These are phyloP conservation scores for Pseudopyricularia javanii DNA, from an alignment of 2,329 filamentous ascomycete species.

Conservation along the genomic window DNA sequence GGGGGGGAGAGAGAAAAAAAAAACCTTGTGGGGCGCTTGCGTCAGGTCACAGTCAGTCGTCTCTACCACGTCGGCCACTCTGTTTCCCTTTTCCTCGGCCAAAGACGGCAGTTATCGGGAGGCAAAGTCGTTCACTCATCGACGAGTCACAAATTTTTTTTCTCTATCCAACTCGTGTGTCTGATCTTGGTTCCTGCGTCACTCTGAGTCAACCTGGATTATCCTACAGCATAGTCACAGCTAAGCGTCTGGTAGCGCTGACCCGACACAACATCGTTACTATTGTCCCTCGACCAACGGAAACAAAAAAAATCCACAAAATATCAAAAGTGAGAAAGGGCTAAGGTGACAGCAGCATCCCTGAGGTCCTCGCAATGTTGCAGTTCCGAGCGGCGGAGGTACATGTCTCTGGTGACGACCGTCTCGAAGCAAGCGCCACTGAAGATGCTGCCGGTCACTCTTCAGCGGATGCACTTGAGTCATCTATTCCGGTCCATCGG, in stretches of 20 bases:
- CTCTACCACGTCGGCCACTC: no score
- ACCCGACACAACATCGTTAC: no score
- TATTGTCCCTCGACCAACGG: not conserved
- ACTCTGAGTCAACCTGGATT: not conserved
- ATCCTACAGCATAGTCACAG: not conserved
- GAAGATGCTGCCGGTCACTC: constrained; percentile 3
- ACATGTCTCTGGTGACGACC: not conserved
- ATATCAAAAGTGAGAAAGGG: no score
- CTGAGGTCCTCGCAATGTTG: not conserved
- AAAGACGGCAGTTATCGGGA: not conserved
- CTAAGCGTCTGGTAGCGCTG: no score
- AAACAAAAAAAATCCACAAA: not conserved
- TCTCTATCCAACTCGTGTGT: not conserved
- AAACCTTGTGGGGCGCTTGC: not conserved
- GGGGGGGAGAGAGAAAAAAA: no score
- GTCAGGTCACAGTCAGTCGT: not conserved
- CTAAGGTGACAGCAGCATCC: not conserved
- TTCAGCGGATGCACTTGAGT: constrained; percentile 9
- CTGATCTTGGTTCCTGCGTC: not conserved
- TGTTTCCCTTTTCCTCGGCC: not conserved
- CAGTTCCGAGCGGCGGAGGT: not conserved
- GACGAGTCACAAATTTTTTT: not conserved
- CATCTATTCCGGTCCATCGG: constrained; percentile 63
- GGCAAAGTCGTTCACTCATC: not conserved
- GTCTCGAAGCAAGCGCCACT: not conserved